phyloP scores from a whole-genome alignment of 306 rosid genomes.

The Neltuma alba region DNA sequence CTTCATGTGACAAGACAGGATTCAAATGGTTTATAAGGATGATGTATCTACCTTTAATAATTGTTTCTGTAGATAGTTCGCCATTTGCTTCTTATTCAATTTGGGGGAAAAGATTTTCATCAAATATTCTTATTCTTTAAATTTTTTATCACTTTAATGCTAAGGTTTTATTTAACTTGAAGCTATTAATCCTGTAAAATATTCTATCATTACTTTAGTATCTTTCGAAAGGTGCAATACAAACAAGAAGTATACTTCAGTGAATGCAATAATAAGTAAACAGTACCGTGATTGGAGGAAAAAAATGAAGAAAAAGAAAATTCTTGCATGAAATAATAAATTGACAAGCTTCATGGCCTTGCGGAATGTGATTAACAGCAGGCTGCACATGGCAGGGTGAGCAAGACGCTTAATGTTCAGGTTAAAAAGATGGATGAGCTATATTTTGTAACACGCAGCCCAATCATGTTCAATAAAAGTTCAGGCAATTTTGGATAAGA shows the following conservation, averaged over 20 bases:
- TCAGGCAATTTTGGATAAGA: too few relatives aligned
- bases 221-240: background rate
- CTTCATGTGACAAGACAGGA: background rate
- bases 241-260: background rate
- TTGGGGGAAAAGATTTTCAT: background rate
- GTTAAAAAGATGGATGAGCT: too few relatives aligned
- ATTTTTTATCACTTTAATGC: background rate
- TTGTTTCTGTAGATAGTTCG: background rate
- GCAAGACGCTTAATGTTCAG: too few relatives aligned
- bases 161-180: background rate
- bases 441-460: too few relatives aligned
- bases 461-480: too few relatives aligned
- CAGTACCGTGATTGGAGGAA: background rate
- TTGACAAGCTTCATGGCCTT: background rate
- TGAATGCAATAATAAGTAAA: background rate
- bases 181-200: background rate
- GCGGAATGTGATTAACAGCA: background rate
- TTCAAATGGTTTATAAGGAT: background rate
- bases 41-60: background rate
- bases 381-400: too few relatives aligned
- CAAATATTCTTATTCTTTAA: background rate
- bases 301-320: background rate
- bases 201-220: too few relatives aligned
- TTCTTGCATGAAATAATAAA: background rate
- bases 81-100: background rate